Evolutionary conservation across 495 filamentous ascomycete species (phyloP), one percentile per base, ranked within the genome.

Genomic region (Trichoderma virens): DNA sequence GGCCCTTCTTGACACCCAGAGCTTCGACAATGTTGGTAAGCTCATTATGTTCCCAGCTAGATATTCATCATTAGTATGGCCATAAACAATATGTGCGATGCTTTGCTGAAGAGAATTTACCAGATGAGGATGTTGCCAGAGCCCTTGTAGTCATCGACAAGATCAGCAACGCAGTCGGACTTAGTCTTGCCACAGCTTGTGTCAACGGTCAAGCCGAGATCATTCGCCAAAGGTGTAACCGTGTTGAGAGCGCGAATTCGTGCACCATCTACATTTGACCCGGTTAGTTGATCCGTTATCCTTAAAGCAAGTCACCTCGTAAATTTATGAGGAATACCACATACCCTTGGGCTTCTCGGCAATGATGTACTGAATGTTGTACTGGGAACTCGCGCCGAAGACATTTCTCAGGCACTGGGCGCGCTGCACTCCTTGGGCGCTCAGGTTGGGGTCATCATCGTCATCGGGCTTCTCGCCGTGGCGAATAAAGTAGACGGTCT

Each of bases 401-500:
- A 83, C 77, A 18, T 67, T 65, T 6, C 72, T 72, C 30, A 85
- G 69, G 66, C 81, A 84, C 64, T 85, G 76, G 0, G 83, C 78
- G 27, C 83, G 81, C 67, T 80, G 41, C 16, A 75, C 27, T 18
- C 83, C 83, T 59, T 76, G 63, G 0, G 77, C 56, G 34, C 71
- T 82, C 27, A 85, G 71, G 0, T 82, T 82, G 39, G 72, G 70
- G 11, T 67, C 71, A 34, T 76, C 77, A 62, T 80, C 68, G 25
- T 56, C 27, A 18, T 9, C 20, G 14, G 82, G 83, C 71, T 85
- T 85, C 68, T 85, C 83, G 66, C 82, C 83, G 66, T 85, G 83
- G 8, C 83, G 80, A 70, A 85, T 85, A 5, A 85, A 67, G 67
- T 85, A 85, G 32, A 85, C 70, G 34, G 69, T 74, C 56, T 67